Percentiles rank a stretch among this genome's conserved stretches.
These are phyloP conservation scores for Venturia asperata DNA, from an alignment of 2,329 filamentous ascomycete species.

Conservation along the genomic window DNA sequence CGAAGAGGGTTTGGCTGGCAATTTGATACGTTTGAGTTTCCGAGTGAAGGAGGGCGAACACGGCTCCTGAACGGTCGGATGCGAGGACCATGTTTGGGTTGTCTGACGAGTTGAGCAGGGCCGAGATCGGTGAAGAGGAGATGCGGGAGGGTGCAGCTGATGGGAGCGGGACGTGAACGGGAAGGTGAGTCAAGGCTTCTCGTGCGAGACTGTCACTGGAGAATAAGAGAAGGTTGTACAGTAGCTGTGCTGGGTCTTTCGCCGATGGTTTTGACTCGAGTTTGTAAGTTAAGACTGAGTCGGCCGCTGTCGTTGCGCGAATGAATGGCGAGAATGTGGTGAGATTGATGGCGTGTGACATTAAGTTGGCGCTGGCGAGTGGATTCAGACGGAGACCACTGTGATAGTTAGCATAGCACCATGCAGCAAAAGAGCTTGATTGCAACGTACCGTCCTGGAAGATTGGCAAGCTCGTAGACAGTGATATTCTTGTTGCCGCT, in stretches of 20 bases:
- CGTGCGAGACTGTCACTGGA: constrained; percentile 14
- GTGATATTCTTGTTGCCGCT: constrained; percentile 39
- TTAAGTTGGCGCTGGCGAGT: constrained; percentile 31
- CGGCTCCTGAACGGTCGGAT: constrained; percentile 30
- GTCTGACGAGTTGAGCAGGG: constrained; percentile 2
- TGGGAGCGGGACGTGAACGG: constrained; percentile 1
- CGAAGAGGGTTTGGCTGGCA: constrained; percentile 33
- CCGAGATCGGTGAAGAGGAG: background rate
- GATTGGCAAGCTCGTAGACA: constrained; percentile 8
- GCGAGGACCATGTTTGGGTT: constrained; percentile 27
- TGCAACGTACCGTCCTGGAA: background rate
- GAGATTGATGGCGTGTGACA: constrained; percentile 45
- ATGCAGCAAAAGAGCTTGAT: background rate
- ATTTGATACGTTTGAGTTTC: constrained; percentile 23
- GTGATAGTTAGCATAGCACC: background rate
- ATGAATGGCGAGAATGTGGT: constrained; percentile 42
- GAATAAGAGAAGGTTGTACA: constrained; percentile 18
- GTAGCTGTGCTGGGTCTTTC: constrained; percentile 26
- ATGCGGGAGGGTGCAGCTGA: constrained; percentile 7
- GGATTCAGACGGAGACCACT: background rate
- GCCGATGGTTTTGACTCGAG: constrained; percentile 29
- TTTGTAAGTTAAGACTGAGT: constrained; percentile 44
- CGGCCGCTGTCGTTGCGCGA: constrained; percentile 47
- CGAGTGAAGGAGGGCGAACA: constrained; percentile 29
- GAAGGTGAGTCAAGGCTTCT: constrained; percentile 4